Evolutionary conservation across 768 basidiomycete species (phyloP), one percentile per base, ranked within the genome.

Genomic region (Phylloporus scabripes): DNA sequence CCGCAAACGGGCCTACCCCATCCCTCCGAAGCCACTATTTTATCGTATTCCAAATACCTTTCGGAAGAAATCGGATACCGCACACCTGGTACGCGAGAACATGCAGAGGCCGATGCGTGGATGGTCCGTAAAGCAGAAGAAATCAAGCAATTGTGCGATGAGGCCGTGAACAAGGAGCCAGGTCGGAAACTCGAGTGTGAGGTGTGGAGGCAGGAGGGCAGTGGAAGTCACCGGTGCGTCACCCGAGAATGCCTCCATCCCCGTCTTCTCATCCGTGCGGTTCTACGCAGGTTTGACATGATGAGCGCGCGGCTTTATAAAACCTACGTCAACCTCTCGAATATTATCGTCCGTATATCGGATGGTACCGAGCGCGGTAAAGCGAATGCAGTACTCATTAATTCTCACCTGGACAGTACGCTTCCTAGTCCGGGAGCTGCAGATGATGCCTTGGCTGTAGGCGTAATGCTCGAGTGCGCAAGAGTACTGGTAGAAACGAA

Each of bases 1-100:
- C 74, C 82, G 5, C 49, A 58, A 10, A 87, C 83, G 0, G 68
- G 72, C 29, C 66, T 81, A 3, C 83, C 87, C 4, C 84, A 86
- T 58, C 78, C 88, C 21, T 87, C 87, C 0, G 87, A 90, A 64
- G 61, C 76, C 0, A 78, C 76, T 12, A 85, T 91, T 45, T 76
- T 89, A 3, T 73, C 71, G 6, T 70, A 81, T 40, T 78, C 82
- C 3, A 80, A 77, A 54, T 66, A 83, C 50, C 77, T 92, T 7
- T 90, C 92, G 0, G 92, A 93, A 61, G 82, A 80, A 5, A 91
- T 93, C 40, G 94, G 93, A 1, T 97, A 83, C 68, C 76, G 95
- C 42, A 96, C 89, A 0, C 89, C 95, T 9, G 95, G 95, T 1
- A 92, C 93, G 0, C 74, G 75, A 28, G 92, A 97, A 64, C 92